Evolutionary conservation across 2,329 filamentous ascomycete species (phyloP).

Genomic region (Pseudophaeomoniella oleicola): DNA sequence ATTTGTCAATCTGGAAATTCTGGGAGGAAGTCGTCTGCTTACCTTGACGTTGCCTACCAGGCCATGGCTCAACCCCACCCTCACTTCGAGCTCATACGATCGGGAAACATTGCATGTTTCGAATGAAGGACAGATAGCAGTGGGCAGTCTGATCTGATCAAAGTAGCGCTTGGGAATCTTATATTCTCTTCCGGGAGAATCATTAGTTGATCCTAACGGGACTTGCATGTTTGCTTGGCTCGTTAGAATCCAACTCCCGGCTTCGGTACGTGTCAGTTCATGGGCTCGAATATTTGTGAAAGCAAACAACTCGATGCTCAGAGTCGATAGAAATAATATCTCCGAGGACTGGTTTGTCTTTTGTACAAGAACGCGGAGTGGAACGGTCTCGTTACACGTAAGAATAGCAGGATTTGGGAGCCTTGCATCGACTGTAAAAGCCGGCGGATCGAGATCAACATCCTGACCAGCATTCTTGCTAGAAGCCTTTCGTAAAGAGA

Average conservation of each 20-base stretch:
- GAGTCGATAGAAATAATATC: slow-evolving; percentile 57
- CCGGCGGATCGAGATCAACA: slow-evolving; percentile 25
- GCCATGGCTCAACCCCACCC: slow-evolving; percentile 64
- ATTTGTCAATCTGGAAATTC: slow-evolving; percentile 9
- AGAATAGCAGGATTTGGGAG: slow-evolving; percentile 77
- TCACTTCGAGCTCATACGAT: slow-evolving; percentile 70
- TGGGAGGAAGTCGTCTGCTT: slow-evolving; percentile 13
- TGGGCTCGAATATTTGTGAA: slow-evolving; percentile 69
- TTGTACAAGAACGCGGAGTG: slow-evolving; percentile 64
- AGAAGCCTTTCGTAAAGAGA: slow-evolving; percentile 40
- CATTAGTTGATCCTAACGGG: slow-evolving; percentile 46
- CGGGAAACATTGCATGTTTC: slow-evolving; percentile 75
- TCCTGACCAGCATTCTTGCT: slow-evolving; percentile 14
- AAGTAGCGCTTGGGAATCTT: slow-evolving; percentile 52
- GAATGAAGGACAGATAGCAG: slow-evolving; percentile 77
- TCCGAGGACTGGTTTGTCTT: slow-evolving; percentile 58
- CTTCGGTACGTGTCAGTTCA: slow-evolving; percentile 55
- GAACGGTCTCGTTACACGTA: slow-evolving; percentile 76
- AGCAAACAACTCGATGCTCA: slow-evolving; percentile 71
- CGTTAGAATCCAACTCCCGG: slow-evolving; percentile 59
- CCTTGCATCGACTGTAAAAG: slow-evolving; percentile 66
- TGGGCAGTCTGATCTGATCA: slow-evolving; percentile 59
- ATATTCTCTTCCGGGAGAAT: slow-evolving; percentile 50
- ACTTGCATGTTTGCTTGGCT: slow-evolving; percentile 58
- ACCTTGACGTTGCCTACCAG: slow-evolving; percentile 37